phyloP scores from a whole-genome alignment of 2,329 filamentous ascomycete species.

The Ceratocystis cubensis region DNA sequence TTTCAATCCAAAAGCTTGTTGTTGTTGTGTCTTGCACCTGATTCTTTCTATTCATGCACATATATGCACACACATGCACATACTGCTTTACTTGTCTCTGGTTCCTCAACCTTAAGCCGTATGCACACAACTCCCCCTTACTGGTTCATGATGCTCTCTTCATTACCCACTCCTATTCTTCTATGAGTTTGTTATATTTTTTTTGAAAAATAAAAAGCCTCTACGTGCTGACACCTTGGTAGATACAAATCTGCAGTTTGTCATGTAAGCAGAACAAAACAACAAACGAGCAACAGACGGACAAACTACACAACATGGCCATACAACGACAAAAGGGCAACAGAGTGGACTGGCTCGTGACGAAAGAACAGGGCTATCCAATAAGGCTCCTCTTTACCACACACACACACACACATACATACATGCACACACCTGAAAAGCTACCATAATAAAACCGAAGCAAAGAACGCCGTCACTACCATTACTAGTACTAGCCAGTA shows the following conservation, averaged over 20 bases:
- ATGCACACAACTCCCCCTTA: background rate
- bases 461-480: background rate
- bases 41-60: background rate
- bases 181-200: background rate
- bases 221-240: constrained; percentile 19
- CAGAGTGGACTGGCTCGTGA: background rate
- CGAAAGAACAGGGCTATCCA: background rate
- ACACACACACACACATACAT: background rate
- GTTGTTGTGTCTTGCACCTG: background rate
- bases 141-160: too few species aligned
- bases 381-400: background rate
- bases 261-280: constrained; percentile 38
- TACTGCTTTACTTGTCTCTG: background rate
- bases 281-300: background rate
- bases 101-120: background rate
- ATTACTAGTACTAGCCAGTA: too few species aligned
- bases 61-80: background rate
- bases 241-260: constrained; percentile 53
- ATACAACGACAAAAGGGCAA: background rate
- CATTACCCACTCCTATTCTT: background rate
- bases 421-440: background rate
- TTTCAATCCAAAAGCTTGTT: background rate
- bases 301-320: background rate
- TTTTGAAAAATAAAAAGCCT: constrained; percentile 6
- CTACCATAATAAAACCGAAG: background rate